These are phyloP conservation scores for Heritiera fomes DNA, from an alignment of 345 rosid species.

Conservation along the genomic window DNA sequence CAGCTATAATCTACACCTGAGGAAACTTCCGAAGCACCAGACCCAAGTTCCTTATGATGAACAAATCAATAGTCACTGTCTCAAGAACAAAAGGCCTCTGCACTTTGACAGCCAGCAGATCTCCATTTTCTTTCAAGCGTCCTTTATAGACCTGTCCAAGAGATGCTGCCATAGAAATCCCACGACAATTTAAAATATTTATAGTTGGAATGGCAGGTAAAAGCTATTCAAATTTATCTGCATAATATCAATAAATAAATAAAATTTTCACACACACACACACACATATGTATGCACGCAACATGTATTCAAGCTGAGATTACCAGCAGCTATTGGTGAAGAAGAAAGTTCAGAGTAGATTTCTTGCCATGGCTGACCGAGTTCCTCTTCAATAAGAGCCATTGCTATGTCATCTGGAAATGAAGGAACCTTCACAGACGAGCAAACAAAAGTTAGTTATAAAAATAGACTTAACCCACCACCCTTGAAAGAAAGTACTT, in stretches of 20 bases:
- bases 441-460: slow-evolving; percentile 34
- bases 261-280: too few species aligned
- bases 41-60: slow-evolving; percentile 79
- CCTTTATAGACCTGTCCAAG: slow-evolving; percentile 98
- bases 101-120: slow-evolving; percentile 91
- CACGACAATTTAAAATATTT: slow-evolving; percentile 18
- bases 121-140: slow-evolving; percentile 82
- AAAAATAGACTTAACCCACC: background rate
- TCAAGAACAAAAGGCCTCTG: slow-evolving; percentile 97
- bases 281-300: background rate
- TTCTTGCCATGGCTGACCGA: slow-evolving; percentile 85
- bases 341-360: slow-evolving; percentile 88
- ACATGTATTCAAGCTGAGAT: slow-evolving; percentile 3
- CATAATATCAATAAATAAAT: background rate
- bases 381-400: slow-evolving; percentile 94
- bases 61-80: slow-evolving; percentile 93
- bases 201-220: background rate
- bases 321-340: slow-evolving; percentile 98
- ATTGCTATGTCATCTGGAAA: slow-evolving; percentile 96
- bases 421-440: slow-evolving; percentile 85
- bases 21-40: slow-evolving; percentile 84
- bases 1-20: slow-evolving; percentile 57
- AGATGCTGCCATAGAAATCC: slow-evolving; percentile 63
- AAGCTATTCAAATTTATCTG: background rate
- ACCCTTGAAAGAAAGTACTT: background rate